phyloP scores from a whole-genome alignment of 2,329 filamentous ascomycete genomes.

The Diatrype stigma region DNA sequence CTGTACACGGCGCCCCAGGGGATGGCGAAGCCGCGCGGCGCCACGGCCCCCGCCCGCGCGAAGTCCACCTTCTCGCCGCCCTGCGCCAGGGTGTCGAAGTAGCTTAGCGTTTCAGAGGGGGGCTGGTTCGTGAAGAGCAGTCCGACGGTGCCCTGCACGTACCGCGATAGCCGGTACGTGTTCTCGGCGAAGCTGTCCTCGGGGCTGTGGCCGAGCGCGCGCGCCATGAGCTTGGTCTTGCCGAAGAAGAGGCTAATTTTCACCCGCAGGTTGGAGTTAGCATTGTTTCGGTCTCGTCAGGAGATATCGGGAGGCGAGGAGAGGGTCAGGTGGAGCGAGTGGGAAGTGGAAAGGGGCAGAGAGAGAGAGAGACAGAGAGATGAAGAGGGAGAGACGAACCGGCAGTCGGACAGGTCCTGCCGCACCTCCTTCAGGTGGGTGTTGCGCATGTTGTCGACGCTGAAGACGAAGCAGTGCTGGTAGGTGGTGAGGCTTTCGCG shows the following conservation, averaged over 20 bases:
- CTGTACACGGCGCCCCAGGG: slow-evolving; percentile 80
- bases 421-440: slow-evolving; percentile 90
- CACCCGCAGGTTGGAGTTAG: too few species aligned
- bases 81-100: too few species aligned
- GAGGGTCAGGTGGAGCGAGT: too few species aligned
- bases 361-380: background rate
- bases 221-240: slow-evolving; percentile 98
- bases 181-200: slow-evolving; percentile 79
- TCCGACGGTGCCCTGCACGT: slow-evolving; percentile 79
- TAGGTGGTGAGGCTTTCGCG: slow-evolving; percentile 81
- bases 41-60: slow-evolving; percentile 77
- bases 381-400: slow-evolving; percentile 47
- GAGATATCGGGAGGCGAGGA: too few species aligned
- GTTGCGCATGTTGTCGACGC: slow-evolving; percentile 97
- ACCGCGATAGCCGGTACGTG: slow-evolving; percentile 63
- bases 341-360: slow-evolving; percentile 1
- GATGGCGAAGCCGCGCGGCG: slow-evolving; percentile 72
- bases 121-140: slow-evolving; percentile 83
- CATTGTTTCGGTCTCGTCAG: too few species aligned
- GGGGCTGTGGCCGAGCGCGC: slow-evolving; percentile 76
- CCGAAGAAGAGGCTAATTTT: slow-evolving; percentile 82
- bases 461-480: slow-evolving; percentile 89
- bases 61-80: slow-evolving; percentile 73
- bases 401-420: slow-evolving; percentile 76
- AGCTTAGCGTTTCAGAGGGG: too few species aligned